A percentile compares a stretch with the other conserved stretches of the same genome.
phyloP scores from a whole-genome alignment of 1,284 basidiomycete species.

The Boletus mariae region DNA sequence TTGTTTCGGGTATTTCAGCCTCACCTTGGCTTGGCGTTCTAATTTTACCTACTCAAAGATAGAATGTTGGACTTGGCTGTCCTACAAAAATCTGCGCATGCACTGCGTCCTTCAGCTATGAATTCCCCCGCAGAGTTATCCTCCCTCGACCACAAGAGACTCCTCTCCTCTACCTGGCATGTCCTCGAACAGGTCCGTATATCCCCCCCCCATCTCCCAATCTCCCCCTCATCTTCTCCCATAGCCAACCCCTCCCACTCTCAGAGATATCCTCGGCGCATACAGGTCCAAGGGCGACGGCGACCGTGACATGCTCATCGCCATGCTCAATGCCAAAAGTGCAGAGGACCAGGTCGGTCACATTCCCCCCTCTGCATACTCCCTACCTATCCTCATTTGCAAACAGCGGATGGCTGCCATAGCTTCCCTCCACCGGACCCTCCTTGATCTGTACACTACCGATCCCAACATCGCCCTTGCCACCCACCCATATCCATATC shows the following conservation, averaged over 20 bases:
- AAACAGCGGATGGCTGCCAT: conserved; percentile 64
- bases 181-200: conserved; percentile 45
- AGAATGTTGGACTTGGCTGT: conserved; percentile 38
- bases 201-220: neutral
- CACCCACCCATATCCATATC: conserved; percentile 19
- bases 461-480: conserved; percentile 20
- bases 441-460: conserved; percentile 59
- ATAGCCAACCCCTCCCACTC: conserved; percentile 69
- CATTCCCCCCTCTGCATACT: conserved; percentile 5
- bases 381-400: conserved; percentile 12
- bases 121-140: conserved; percentile 24
- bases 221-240: conserved; percentile 13
- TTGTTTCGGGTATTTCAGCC: conserved; percentile 33
- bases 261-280: conserved; percentile 81
- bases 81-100: conserved; percentile 36
- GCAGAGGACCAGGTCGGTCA: conserved; percentile 78
- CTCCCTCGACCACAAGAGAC: conserved; percentile 28
- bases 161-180: conserved; percentile 44
- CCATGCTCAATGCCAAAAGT: conserved; percentile 85
- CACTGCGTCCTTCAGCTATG: conserved; percentile 22
- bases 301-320: conserved; percentile 83
- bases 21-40: conserved; percentile 39
- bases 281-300: conserved; percentile 83
- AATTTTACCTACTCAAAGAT: conserved; percentile 37
- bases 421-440: conserved; percentile 61